These are phyloP conservation scores for Penicillium freii DNA, from an alignment of 2,329 filamentous ascomycete species.

Conservation along the genomic window DNA sequence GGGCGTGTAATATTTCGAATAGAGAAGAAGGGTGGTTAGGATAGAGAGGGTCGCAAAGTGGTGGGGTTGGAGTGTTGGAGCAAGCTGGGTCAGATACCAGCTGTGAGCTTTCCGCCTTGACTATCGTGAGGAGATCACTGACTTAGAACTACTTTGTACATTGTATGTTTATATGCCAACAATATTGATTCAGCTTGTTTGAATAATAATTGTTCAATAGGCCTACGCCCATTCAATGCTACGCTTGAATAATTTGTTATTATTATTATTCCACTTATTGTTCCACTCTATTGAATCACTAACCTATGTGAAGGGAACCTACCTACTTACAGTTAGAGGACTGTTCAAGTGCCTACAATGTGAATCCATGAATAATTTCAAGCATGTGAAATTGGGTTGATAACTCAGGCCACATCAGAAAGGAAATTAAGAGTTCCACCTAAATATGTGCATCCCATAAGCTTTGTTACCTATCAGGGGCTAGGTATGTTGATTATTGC, in stretches of 20 bases:
- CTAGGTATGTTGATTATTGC: background rate
- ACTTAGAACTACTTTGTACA: background rate
- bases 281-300: background rate
- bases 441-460: background rate
- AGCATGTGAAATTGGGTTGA: background rate
- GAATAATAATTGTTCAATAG: background rate
- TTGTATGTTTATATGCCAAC: background rate
- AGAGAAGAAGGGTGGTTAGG: conserved; percentile 2
- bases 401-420: background rate
- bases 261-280: background rate
- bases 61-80: conserved; percentile 19
- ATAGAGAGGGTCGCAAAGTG: conserved; percentile 3
- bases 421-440: background rate
- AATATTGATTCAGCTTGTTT: background rate
- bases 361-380: background rate
- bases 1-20: background rate
- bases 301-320: background rate
- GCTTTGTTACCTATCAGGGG: background rate
- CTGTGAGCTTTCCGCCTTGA: conserved; percentile 19
- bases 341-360: background rate
- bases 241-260: background rate
- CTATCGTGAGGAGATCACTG: background rate
- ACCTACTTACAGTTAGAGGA: background rate
- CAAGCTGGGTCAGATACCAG: conserved; percentile 19
- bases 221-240: background rate